Percentiles rank a stretch among this genome's conserved stretches.
These are phyloP conservation scores for Boletus eberwhitei DNA, from an alignment of 768 basidiomycete species.

Conservation along the genomic window DNA sequence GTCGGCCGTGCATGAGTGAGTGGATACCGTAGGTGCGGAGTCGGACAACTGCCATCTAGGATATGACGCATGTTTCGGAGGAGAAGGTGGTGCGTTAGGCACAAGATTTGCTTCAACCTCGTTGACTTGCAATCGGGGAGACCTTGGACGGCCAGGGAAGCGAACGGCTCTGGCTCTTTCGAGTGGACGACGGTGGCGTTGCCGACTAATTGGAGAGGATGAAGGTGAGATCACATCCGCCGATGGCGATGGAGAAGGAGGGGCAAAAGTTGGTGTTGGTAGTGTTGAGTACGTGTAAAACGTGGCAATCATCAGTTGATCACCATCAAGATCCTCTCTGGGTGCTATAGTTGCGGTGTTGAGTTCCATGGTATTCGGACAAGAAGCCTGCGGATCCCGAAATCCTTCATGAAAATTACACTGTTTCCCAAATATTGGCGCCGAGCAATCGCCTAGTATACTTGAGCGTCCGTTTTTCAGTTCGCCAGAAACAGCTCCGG, in stretches of 20 bases:
- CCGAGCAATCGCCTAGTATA: not conserved
- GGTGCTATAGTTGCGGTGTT: conserved; percentile 4
- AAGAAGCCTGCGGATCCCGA: conserved; percentile 17
- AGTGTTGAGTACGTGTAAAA: conserved; percentile 28
- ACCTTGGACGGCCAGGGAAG: conserved; percentile 24
- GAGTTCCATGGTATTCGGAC: conserved; percentile 12
- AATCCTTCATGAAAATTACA: not conserved
- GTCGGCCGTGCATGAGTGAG: conserved; percentile 4
- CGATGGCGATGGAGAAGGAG: conserved; percentile 30
- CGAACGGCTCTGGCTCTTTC: conserved; percentile 34
- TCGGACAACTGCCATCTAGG: conserved; percentile 16
- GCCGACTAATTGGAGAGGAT: conserved; percentile 18
- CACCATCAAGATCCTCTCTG: conserved; percentile 18
- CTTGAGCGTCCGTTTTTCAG: not conserved
- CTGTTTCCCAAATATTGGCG: not conserved
- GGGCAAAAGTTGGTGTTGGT: conserved; percentile 25
- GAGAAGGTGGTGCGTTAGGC: conserved; percentile 3
- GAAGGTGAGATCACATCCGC: conserved; percentile 21
- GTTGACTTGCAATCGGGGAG: conserved; percentile 19
- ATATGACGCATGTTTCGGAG: not conserved
- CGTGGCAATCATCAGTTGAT: conserved; percentile 19
- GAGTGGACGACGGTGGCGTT: conserved; percentile 30
- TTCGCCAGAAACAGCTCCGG: not conserved
- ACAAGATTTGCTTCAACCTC: conserved; percentile 11
- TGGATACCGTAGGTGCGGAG: conserved; percentile 2